These are phyloP conservation scores for Neurospora sp. DNA, from an alignment of 495 filamentous ascomycete species.

Conservation along the genomic window DNA sequence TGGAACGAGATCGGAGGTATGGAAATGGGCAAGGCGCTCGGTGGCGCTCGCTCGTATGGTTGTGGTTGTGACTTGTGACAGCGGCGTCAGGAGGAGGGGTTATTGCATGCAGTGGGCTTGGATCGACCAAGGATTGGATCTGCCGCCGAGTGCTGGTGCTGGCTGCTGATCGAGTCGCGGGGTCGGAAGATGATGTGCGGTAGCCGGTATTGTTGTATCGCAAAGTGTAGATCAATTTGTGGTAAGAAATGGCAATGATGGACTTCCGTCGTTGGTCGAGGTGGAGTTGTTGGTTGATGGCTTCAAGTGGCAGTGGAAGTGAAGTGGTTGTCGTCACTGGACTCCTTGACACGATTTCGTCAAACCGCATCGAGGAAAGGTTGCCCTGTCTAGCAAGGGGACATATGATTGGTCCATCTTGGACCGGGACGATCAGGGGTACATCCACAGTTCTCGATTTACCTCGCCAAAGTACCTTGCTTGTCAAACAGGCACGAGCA, in stretches of 20 bases:
- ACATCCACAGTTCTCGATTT: not conserved
- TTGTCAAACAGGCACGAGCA: not conserved
- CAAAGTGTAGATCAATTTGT: not conserved
- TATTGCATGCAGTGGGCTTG: not conserved
- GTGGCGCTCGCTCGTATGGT: not conserved
- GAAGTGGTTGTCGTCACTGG: too few relatives aligned
- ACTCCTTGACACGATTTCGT: not conserved
- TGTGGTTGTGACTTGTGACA: not conserved
- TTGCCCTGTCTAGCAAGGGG: not conserved
- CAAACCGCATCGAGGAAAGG: not conserved
- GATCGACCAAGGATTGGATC: not conserved
- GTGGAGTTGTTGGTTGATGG: not conserved
- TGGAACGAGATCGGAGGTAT: not conserved
- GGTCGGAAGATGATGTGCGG: not conserved
- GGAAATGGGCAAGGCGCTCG: not conserved
- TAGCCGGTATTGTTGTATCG: not conserved
- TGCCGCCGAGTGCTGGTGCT: not conserved
- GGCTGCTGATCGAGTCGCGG: not conserved
- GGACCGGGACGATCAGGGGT: not conserved
- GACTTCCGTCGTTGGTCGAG: not conserved
- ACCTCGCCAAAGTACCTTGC: not conserved
- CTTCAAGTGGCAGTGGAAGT: too few relatives aligned
- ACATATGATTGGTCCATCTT: not conserved
- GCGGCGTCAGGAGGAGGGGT: not conserved
- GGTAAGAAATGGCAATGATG: not conserved